Conservation (phyloP, 305 asterid genomes). For the Fraxinus sp. region DNA sequence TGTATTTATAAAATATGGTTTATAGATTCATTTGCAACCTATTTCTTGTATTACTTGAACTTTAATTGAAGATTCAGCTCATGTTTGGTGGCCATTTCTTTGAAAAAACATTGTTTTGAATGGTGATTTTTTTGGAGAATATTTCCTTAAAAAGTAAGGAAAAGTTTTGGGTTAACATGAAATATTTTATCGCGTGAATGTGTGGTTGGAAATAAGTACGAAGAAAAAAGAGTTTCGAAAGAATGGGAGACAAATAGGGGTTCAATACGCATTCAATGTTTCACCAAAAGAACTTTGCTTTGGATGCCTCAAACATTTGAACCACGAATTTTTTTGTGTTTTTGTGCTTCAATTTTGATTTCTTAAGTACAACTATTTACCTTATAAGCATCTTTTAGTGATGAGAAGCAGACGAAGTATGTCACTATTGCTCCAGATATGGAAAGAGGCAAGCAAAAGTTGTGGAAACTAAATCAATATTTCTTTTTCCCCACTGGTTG, state of each 20-base stretch:
- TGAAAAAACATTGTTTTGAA: too few relatives aligned
- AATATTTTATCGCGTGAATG: too few relatives aligned
- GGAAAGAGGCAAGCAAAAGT: background rate
- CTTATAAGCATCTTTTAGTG: background rate
- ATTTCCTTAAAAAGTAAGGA: too few relatives aligned
- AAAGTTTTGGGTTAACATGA: too few relatives aligned
- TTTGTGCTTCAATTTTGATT: background rate
- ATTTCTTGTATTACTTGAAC: conserved; percentile 10
- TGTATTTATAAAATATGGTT: conserved; percentile 4
- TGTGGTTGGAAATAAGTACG: too few relatives aligned
- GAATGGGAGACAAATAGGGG: too few relatives aligned
- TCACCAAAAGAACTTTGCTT: conserved; percentile 1
- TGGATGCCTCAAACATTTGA: background rate
- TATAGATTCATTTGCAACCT: conserved; percentile 9
- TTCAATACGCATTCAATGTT: background rate
- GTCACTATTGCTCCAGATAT: background rate
- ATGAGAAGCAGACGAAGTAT: background rate
- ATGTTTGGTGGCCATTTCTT: too few relatives aligned
- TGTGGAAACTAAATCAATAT: background rate
- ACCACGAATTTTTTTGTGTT: background rate
- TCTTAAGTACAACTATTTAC: background rate
- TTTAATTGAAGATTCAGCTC: background rate
- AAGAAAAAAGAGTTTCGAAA: too few relatives aligned
- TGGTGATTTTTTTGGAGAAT: too few relatives aligned
- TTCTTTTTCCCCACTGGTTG: background rate